These are phyloP conservation scores for Diaporthe sp. DNA, from an alignment of 2,329 filamentous ascomycete species.

Conservation along the genomic window DNA sequence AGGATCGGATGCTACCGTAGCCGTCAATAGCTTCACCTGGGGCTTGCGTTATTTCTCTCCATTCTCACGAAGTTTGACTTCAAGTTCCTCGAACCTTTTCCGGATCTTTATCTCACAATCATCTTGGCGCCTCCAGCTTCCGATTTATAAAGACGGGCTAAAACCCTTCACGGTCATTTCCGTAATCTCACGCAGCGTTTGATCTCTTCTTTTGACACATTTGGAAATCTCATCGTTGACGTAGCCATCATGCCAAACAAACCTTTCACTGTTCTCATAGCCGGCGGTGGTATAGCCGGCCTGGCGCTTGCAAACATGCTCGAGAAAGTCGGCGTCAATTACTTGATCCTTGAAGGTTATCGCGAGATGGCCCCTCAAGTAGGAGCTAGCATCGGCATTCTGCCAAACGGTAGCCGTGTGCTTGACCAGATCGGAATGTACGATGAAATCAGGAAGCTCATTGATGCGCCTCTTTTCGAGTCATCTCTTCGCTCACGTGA, in stretches of 20 bases:
- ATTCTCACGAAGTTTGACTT: neutral
- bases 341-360: slow-evolving; percentile 58
- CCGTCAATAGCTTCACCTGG: neutral
- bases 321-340: slow-evolving; percentile 57
- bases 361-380: slow-evolving; percentile 53
- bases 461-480: slow-evolving; percentile 14
- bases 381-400: slow-evolving; percentile 59
- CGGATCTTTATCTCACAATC: neutral
- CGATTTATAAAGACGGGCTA: too few species aligned
- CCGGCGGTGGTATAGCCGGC: slow-evolving; percentile 60
- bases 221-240: neutral
- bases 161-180: neutral
- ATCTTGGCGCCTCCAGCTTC: neutral
- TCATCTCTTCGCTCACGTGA: slow-evolving; percentile 24
- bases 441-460: slow-evolving; percentile 39
- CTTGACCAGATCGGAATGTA: slow-evolving; percentile 61
- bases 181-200: neutral
- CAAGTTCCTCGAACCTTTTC: neutral
- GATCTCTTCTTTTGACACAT: neutral
- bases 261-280: slow-evolving; percentile 53
- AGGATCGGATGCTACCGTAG: too few species aligned
- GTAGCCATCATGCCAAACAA: neutral
- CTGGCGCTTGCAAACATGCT: slow-evolving; percentile 55
- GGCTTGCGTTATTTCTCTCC: neutral
- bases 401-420: slow-evolving; percentile 54